Conservation (phyloP, 768 basidiomycete species). For the Pleurotus tuoliensis region DNA sequence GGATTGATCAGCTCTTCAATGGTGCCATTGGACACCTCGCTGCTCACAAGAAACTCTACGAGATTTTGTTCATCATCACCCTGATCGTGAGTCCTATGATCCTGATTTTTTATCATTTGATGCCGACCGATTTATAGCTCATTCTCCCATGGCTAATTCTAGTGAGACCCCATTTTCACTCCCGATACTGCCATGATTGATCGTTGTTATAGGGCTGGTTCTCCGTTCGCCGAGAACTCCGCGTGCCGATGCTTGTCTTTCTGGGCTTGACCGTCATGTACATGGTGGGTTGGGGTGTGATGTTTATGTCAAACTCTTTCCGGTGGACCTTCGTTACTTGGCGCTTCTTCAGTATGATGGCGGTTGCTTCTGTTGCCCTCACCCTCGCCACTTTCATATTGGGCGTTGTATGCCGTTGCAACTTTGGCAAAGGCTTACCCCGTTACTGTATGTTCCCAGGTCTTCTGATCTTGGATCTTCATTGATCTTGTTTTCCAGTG, state of each 20-base stretch:
- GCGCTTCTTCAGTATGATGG: constrained; percentile 69
- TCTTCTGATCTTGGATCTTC: constrained; percentile 8
- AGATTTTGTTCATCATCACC: constrained; percentile 50
- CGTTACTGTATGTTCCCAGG: constrained; percentile 50
- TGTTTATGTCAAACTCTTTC: constrained; percentile 73
- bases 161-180: constrained; percentile 25
- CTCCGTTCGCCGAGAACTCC: constrained; percentile 63
- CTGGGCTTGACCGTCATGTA: constrained; percentile 57
- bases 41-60: constrained; percentile 43
- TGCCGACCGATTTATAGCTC: constrained; percentile 35
- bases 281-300: constrained; percentile 63
- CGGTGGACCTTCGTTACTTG: constrained; percentile 73
- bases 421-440: constrained; percentile 74
- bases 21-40: constrained; percentile 57
- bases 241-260: constrained; percentile 58
- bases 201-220: constrained; percentile 60
- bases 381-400: constrained; percentile 52
- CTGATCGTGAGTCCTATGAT: constrained; percentile 46
- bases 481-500: constrained; percentile 33
- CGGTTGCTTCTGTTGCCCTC: constrained; percentile 53
- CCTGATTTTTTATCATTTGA: not conserved
- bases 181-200: constrained; percentile 1
- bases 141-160: constrained; percentile 67
- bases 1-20: constrained; percentile 75
- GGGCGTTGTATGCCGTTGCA: constrained; percentile 64